These are phyloP conservation scores for Xylaria curta DNA, from an alignment of 495 filamentous ascomycete species.

Conservation along the genomic window DNA sequence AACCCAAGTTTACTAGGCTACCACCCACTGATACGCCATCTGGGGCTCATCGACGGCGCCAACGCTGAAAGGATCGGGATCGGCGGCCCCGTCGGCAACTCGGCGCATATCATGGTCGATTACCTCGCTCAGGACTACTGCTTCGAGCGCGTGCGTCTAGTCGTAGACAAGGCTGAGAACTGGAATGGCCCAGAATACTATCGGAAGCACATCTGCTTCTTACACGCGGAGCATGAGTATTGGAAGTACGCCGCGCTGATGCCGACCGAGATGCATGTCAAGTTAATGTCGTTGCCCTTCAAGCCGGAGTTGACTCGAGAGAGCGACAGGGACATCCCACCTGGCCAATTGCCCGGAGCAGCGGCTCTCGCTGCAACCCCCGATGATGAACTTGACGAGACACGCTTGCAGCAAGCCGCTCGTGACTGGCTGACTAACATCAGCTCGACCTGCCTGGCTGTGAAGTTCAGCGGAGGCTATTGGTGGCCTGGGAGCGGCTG, in stretches of 20 bases:
- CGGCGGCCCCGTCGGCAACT: slow-evolving; percentile 1
- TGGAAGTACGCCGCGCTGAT: slow-evolving; percentile 20
- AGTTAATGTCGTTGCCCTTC: slow-evolving; percentile 22
- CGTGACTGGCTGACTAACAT: slow-evolving; percentile 21
- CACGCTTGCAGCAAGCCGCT: slow-evolving; percentile 11
- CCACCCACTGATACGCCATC: slow-evolving; percentile 19
- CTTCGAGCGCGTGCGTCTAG: slow-evolving; percentile 22
- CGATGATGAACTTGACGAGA: not conserved
- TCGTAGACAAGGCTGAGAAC: slow-evolving; percentile 9
- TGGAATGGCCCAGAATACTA: slow-evolving; percentile 23
- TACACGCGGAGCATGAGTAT: slow-evolving; percentile 10
- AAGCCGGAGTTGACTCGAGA: slow-evolving; percentile 21
- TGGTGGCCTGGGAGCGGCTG: slow-evolving; percentile 29
- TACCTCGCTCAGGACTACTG: slow-evolving; percentile 20
- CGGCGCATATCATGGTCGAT: slow-evolving; percentile 23
- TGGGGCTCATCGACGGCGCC: slow-evolving; percentile 15
- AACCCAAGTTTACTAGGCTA: slow-evolving; percentile 1
- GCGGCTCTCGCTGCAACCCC: slow-evolving; percentile 9
- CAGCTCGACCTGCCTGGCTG: slow-evolving; percentile 14
- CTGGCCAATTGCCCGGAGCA: not conserved
- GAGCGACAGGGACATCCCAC: not conserved
- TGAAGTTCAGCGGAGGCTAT: slow-evolving; percentile 23
- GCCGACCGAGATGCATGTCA: slow-evolving; percentile 9
- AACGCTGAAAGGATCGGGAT: slow-evolving; percentile 12
- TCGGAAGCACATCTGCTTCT: slow-evolving; percentile 17